These are phyloP conservation scores for Apiotrichum montevideense DNA, from an alignment of 1,284 basidiomycete species.

Conservation along the genomic window DNA sequence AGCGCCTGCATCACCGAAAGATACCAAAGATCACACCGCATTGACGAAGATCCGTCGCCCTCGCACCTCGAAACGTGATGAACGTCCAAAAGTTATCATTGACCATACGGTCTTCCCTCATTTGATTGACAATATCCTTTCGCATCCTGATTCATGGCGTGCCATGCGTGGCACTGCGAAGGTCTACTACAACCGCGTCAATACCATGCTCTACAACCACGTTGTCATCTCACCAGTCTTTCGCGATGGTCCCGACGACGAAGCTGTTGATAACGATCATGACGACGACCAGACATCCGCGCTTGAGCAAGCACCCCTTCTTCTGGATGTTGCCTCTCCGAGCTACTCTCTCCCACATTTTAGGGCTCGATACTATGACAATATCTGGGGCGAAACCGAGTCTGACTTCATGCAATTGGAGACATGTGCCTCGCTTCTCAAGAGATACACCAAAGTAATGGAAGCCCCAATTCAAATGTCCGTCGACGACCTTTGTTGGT, in stretches of 20 bases:
- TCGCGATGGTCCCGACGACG: neutral
- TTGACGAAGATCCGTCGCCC: neutral
- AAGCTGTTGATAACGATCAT: neutral
- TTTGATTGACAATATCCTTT: neutral
- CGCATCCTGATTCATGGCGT: neutral
- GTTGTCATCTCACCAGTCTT: neutral
- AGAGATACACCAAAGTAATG: neutral
- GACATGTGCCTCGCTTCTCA: neutral
- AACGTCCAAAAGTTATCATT: neutral
- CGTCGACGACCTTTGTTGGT: neutral
- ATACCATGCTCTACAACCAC: neutral
- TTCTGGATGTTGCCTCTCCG: neutral
- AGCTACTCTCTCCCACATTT: neutral
- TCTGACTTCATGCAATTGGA: no score
- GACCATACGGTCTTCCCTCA: neutral
- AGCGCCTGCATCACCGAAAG: no score
- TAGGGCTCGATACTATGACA: neutral
- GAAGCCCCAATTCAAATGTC: neutral
- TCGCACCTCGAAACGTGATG: neutral
- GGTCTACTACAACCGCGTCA: neutral
- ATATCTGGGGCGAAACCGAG: no score
- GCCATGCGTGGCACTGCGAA: neutral
- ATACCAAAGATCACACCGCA: no score
- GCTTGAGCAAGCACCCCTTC: neutral
- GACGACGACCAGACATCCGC: neutral